A percentile compares a stretch with the other conserved stretches of the same genome.
These are phyloP conservation scores for Oleoguttula mirabilis DNA, from an alignment of 495 filamentous ascomycete species.

Conservation along the genomic window DNA sequence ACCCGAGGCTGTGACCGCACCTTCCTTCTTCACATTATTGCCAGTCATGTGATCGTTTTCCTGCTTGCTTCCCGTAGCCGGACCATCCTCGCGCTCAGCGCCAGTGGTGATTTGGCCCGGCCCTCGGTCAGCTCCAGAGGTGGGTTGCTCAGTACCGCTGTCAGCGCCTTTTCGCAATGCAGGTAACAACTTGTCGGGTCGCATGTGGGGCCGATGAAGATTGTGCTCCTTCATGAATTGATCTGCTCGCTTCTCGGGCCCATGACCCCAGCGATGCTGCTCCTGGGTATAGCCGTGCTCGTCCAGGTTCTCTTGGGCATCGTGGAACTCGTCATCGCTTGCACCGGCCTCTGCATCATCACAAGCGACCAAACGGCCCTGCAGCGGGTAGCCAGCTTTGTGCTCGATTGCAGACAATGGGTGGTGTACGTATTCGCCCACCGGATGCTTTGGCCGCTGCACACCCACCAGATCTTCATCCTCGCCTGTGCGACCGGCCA, in stretches of 20 bases:
- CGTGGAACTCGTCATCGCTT: conserved; percentile 15
- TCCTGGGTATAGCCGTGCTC: conserved; percentile 16
- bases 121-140: background rate
- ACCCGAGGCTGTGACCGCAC: conserved; percentile 13
- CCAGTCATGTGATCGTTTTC: conserved; percentile 17
- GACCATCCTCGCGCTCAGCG: background rate
- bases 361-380: background rate
- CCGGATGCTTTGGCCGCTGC: conserved; percentile 71
- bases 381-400: conserved; percentile 32
- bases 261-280: conserved; percentile 17
- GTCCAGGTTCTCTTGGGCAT: conserved; percentile 12
- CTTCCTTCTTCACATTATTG: conserved; percentile 17
- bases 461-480: conserved; percentile 79
- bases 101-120: background rate
- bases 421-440: conserved; percentile 76
- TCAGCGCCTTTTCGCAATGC: background rate
- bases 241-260: conserved; percentile 2
- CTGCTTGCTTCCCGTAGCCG: conserved; percentile 2
- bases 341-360: background rate
- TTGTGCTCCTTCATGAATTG: background rate
- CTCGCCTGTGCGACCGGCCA: conserved; percentile 66
- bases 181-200: conserved; percentile 6
- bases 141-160: background rate
- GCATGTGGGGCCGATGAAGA: conserved; percentile 7
- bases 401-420: conserved; percentile 50